Conservation (phyloP, 805 yeast genomes). For the Spathaspora gorwiae region DNA sequence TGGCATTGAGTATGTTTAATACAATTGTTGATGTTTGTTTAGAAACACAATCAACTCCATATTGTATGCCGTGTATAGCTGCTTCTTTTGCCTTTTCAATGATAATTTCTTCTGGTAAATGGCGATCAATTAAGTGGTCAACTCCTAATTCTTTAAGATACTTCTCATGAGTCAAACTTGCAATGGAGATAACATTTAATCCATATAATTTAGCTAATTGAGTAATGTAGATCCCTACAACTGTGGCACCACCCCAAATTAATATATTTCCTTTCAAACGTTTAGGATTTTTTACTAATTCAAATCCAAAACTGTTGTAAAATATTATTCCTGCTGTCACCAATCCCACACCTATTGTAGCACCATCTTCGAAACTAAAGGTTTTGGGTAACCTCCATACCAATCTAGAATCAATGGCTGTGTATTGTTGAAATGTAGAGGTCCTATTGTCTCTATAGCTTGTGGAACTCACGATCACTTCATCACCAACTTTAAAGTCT, state of each 20-base stretch:
- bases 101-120: constrained; percentile 16
- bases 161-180: constrained; percentile 15
- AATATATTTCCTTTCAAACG: constrained; percentile 16
- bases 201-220: constrained; percentile 40
- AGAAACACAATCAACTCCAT: constrained; percentile 44
- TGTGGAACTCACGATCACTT: constrained; percentile 43
- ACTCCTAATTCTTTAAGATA: constrained; percentile 21
- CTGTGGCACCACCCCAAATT: constrained; percentile 49
- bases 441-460: constrained; percentile 44
- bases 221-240: constrained; percentile 40
- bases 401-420: constrained; percentile 40
- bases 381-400: constrained; percentile 40
- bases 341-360: constrained; percentile 45
- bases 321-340: constrained; percentile 37
- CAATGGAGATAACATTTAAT: constrained; percentile 30
- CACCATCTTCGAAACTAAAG: constrained; percentile 34
- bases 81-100: constrained; percentile 10
- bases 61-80: constrained; percentile 20
- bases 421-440: constrained; percentile 44
- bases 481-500: constrained; percentile 25
- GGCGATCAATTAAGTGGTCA: constrained; percentile 34
- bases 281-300: constrained; percentile 1
- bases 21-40: constrained; percentile 33
- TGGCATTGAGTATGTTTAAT: constrained; percentile 15
- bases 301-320: constrained; percentile 16